Conservation (phyloP, 2,329 filamentous ascomycete genomes). For the Paraphoma chrysanthemicola region DNA sequence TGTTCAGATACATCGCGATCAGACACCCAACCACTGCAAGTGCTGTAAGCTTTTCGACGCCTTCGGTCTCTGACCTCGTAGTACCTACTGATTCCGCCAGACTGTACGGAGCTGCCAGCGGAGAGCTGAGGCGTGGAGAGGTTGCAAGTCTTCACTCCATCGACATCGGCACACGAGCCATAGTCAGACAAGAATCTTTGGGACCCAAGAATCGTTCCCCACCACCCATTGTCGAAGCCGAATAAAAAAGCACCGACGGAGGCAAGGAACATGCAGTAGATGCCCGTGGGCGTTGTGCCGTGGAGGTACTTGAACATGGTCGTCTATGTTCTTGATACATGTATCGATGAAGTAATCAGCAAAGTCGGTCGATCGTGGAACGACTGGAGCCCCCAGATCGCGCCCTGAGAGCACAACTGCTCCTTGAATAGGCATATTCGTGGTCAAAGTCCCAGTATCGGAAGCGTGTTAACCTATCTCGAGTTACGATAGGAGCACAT, state of each 20-base stretch:
- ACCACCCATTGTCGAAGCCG: conserved; percentile 17
- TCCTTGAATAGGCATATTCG: not conserved
- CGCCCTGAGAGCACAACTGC: not conserved
- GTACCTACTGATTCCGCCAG: conserved; percentile 10
- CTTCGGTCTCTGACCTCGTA: not conserved
- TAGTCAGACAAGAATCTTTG: conserved; percentile 12
- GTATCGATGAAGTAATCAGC: not conserved
- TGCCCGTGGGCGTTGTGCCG: conserved; percentile 5
- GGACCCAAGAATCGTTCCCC: conserved; percentile 16
- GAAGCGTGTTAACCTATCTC: not conserved
- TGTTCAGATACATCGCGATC: conserved; percentile 14
- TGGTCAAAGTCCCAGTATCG: not conserved
- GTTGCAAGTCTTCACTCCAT: conserved; percentile 9
- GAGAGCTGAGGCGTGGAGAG: conserved; percentile 12
- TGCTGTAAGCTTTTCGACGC: not conserved
- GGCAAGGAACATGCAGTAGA: conserved; percentile 8
- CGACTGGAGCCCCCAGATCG: not conserved
- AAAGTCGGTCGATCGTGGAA: not conserved
- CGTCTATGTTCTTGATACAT: not conserved
- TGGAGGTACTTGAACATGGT: conserved; percentile 8
- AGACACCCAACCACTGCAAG: conserved; percentile 13
- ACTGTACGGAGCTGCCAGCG: conserved; percentile 12
- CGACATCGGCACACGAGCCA: conserved; percentile 8
- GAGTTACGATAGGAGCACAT: not conserved
- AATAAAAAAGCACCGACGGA: conserved; percentile 14